Conservation (phyloP, 2,329 filamentous ascomycete genomes). For the Aspergillus vadensis region DNA sequence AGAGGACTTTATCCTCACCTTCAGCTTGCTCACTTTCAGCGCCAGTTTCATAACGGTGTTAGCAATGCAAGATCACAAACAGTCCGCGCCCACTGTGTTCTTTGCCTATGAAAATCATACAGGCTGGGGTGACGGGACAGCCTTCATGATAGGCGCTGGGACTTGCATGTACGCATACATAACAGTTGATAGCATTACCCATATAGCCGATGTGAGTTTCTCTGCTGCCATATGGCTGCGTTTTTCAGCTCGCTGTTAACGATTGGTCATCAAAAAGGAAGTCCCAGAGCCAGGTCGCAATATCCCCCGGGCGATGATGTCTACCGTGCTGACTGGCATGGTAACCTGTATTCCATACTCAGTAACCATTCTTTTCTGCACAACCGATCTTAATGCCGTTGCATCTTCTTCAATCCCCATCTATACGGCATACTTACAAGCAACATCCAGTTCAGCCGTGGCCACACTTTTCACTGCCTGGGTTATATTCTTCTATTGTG, state of each 20-base stretch:
- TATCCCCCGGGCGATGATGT: conserved; percentile 24
- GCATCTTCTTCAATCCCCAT: conserved; percentile 21
- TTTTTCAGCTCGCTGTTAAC: not conserved
- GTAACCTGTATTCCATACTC: conserved; percentile 22
- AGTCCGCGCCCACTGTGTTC: conserved; percentile 18
- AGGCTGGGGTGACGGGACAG: conserved; percentile 29
- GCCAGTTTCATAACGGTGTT: conserved; percentile 34
- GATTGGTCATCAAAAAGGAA: conserved; percentile 11
- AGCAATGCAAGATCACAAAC: conserved; percentile 18
- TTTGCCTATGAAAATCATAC: conserved; percentile 20
- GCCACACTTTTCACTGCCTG: conserved; percentile 22
- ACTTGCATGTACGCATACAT: conserved; percentile 32
- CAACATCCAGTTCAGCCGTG: conserved; percentile 12
- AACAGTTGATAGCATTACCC: conserved; percentile 27
- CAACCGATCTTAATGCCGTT: conserved; percentile 22
- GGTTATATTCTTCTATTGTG: conserved; percentile 42
- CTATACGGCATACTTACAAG: conserved; percentile 23
- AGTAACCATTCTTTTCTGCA: conserved; percentile 24
- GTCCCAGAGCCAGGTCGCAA: conserved; percentile 23
- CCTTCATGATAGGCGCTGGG: conserved; percentile 26
- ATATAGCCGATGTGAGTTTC: conserved; percentile 25
- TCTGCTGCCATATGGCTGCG: not conserved
- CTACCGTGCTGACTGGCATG: conserved; percentile 25
- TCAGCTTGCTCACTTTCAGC: conserved; percentile 23
- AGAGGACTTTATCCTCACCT: conserved; percentile 22